Percentiles rank a stretch among this genome's conserved stretches.
phyloP scores from a whole-genome alignment of 345 rosid genomes.

The Pseudoturritis turrita region DNA sequence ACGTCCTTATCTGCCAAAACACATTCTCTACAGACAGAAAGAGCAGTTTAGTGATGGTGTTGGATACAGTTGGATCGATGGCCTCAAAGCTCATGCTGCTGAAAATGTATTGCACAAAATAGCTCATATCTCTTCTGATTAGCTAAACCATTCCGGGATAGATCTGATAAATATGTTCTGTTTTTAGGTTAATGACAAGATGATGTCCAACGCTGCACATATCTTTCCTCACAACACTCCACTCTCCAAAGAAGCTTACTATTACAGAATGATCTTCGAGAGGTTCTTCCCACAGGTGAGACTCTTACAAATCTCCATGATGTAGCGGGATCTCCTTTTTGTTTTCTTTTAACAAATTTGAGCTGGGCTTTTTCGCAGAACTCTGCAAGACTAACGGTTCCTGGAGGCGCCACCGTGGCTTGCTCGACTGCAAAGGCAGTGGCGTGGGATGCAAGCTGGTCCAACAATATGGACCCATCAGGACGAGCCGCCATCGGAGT shows the following conservation, averaged over 20 bases:
- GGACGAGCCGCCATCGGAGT: slow-evolving; percentile 93
- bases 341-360: not conserved
- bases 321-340: not conserved
- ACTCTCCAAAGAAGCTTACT: slow-evolving; percentile 76
- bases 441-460: slow-evolving; percentile 87
- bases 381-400: slow-evolving; percentile 78
- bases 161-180: not conserved
- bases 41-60: slow-evolving; percentile 98
- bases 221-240: slow-evolving; percentile 89
- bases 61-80: slow-evolving; percentile 97
- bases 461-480: slow-evolving; percentile 88
- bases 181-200: slow-evolving; percentile 66
- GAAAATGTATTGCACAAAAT: slow-evolving; percentile 40
- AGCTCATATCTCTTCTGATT: not conserved
- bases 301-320: not conserved
- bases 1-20: slow-evolving; percentile 86
- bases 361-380: slow-evolving; percentile 38
- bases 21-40: slow-evolving; percentile 90
- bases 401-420: slow-evolving; percentile 86
- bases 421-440: slow-evolving; percentile 90
- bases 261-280: slow-evolving; percentile 87
- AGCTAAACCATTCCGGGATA: not conserved
- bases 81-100: slow-evolving; percentile 82
- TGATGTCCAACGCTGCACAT: slow-evolving; percentile 69
- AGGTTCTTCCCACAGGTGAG: slow-evolving; percentile 79